Evolutionary conservation across 495 filamentous ascomycete species (phyloP), one percentile per base, ranked within the genome.

Genomic region (Daldinia caldariorum): DNA sequence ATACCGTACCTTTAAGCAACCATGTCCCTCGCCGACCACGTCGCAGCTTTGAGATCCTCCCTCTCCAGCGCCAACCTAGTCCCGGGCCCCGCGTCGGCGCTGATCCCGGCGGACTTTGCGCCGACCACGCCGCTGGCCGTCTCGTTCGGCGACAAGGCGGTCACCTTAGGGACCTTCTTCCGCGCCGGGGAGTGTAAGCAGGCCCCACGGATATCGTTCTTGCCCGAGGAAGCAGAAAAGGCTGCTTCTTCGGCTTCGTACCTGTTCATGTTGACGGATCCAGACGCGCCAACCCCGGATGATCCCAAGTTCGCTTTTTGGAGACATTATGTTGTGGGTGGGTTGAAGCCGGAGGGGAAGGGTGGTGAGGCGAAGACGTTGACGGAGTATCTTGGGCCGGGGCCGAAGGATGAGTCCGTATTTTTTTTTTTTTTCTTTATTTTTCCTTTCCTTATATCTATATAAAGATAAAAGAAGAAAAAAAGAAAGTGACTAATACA

Each of bases 301-400:
- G 74, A 77, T 14, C 72, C 69, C 13, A 77, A 76, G 50, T 77
- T 73, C 16, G 74, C 74, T 0, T 77, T 73, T n/a, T 77, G 74
- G 74, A 43, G 74, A 10, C 74, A 77, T 26, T 77, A 63, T 29
- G 69, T 77, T 4, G 56, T 77, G 20, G 50, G 69, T 9, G 70
- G 73, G 16, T 32, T 77, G 14, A 59, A 62, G 22, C 69, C 72
- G 2, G 26, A 58, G 6, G 63, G 53, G 0, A 31, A 58, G 16
- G 37, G 16, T 29, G 37, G 22, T 26, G 43, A 41, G 34, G 63
- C 35, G 5, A 47, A 14, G 22, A 16, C 39, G 39, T 29, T 77
- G 37, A 77, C 75, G 54, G 66, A 50, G 35, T 77, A 75, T 66
- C 72, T 77, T 16, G 74, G 68, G 3, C 74, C 74, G 1, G 73